Conservation (phyloP, 345 rosid species). For the Populus euphratica region DNA sequence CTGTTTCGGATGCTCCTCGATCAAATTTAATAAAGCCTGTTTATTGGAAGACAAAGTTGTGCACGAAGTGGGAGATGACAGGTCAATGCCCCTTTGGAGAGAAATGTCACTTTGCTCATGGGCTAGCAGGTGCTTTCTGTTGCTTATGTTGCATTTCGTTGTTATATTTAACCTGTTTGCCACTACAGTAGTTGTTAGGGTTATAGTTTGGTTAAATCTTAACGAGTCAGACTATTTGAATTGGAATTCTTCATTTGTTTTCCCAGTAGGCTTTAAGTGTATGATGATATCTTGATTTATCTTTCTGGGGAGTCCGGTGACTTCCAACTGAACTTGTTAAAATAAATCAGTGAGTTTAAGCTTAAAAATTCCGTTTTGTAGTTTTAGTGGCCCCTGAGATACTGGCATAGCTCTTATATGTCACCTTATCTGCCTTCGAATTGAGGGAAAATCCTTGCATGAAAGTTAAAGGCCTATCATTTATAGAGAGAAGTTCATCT, state of each 20-base stretch:
- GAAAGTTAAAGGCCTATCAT: not conserved
- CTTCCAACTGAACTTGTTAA: not conserved
- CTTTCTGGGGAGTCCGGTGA: not conserved
- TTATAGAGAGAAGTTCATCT: not conserved
- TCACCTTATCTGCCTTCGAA: not conserved
- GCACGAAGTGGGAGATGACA: constrained; percentile 66
- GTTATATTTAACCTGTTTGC: not conserved
- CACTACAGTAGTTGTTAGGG: not conserved
- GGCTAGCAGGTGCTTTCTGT: constrained; percentile 60
- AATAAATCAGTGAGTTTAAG: not conserved
- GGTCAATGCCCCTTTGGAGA: constrained; percentile 91
- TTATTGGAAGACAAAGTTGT: constrained; percentile 88
- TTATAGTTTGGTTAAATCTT: not conserved
- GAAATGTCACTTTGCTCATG: constrained; percentile 94
- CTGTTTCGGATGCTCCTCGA: constrained; percentile 26
- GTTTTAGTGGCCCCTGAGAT: not conserved
- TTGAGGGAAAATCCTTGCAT: not conserved
- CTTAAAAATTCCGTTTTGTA: not conserved
- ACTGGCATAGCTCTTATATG: not conserved
- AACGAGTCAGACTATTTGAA: not conserved
- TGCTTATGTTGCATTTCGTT: not conserved
- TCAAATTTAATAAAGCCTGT: constrained; percentile 51
- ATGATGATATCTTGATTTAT: not conserved
- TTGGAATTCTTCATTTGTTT: not conserved
- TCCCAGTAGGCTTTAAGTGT: not conserved